Percentiles rank a stretch among this genome's conserved stretches.
Evolutionary conservation across 2,329 filamentous ascomycete species (phyloP).

Genomic region (Colletotrichum lini): DNA sequence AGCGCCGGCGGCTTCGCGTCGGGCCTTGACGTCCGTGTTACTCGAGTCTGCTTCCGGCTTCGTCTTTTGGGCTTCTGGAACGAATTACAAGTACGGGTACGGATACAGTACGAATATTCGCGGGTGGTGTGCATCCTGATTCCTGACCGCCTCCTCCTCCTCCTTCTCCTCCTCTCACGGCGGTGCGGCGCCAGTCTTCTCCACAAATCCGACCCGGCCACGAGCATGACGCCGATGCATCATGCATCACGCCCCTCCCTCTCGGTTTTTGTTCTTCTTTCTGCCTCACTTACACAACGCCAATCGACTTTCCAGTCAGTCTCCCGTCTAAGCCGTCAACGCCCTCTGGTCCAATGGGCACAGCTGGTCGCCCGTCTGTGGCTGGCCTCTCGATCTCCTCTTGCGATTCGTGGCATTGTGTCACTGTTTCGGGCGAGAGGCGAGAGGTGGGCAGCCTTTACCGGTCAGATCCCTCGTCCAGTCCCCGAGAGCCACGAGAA

Average conservation of each 20-base stretch:
- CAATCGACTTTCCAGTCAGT: not conserved
- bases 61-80: slow-evolving; percentile 12
- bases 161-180: too few relatives aligned
- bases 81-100: not conserved
- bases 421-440: not conserved
- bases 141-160: slow-evolving; percentile 37
- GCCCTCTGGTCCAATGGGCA: slow-evolving; percentile 33
- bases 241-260: slow-evolving; percentile 3
- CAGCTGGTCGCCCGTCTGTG: not conserved
- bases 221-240: slow-evolving; percentile 16
- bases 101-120: not conserved
- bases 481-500: slow-evolving; percentile 16
- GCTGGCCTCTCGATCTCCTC: not conserved
- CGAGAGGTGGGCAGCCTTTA: slow-evolving; percentile 14
- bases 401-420: not conserved
- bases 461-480: slow-evolving; percentile 2
- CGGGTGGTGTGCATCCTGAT: slow-evolving; percentile 22
- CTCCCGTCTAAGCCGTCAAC: not conserved
- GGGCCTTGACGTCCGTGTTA: slow-evolving; percentile 18
- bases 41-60: slow-evolving; percentile 1
- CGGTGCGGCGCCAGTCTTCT: slow-evolving; percentile 13
- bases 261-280: slow-evolving; percentile 1
- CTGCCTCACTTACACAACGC: not conserved
- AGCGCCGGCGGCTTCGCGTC: not conserved
- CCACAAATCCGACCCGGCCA: slow-evolving; percentile 34